Evolutionary conservation across 257 asterid species (phyloP), one percentile per base, ranked within the genome.

Genomic region (Solanum clarkiae): DNA sequence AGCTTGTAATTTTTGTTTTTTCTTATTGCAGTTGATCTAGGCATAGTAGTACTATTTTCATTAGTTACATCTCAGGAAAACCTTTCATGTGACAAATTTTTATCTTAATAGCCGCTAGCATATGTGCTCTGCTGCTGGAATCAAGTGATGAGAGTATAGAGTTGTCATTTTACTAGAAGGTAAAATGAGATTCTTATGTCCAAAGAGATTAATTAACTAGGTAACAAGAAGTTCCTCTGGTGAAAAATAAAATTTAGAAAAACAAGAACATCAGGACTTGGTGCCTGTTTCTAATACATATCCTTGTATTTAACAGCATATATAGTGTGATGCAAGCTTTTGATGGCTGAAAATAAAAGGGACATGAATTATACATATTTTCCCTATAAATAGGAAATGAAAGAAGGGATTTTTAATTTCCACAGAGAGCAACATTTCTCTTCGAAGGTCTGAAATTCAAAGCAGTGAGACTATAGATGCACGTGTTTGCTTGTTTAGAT

Each of bases 381-480:
- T 53, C 82, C 82, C 65, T 24, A 53, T 77, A 77, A 77, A 77
- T 16, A 63, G 65, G 82, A 77, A 69, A 77, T 26, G 24, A 77
- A 63, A 53, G 15, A 24, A 24, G 81, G 24, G 12, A 18, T 1
- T 49, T 11, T 42, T 82, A 91, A 49, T 87, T 86, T 55, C 95
- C 98, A 88, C 99, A 95, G 77, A 94, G 42, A 81, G 92, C 84
- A 83, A 26, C 80, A 71, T 92, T 90, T 85, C 86, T 93, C 86
- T 85, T 91, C 84, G 97, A 87, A 59, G 99, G 99, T 90, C 93
- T 93, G 84, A 86, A 95, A 86, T 86, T 95, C 90, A 95, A 45
- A 55, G 96, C 89, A 79, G 42, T 85, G 86, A 92, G 90, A 80
- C 97, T 91, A 88, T 95, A 95, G 88, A 95, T 88, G 92, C 99